These are phyloP conservation scores for Penicillium verrucosum DNA, from an alignment of 2,329 filamentous ascomycete genomes.

Conservation along the genomic window DNA sequence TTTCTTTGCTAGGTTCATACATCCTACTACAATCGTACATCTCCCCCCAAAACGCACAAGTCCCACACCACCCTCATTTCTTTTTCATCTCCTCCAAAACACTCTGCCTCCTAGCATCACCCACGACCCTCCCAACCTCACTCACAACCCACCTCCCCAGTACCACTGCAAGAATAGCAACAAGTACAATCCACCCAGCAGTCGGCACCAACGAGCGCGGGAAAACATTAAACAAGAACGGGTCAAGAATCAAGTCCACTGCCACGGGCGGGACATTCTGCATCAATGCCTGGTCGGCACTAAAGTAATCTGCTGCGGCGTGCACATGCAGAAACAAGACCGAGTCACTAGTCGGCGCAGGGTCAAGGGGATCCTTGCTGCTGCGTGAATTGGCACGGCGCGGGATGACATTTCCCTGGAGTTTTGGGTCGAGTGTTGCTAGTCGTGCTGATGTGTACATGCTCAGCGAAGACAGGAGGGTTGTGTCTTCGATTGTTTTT, in stretches of 20 bases:
- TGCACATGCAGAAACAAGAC: conserved; percentile 69
- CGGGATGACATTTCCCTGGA: conserved; percentile 16
- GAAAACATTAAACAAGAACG: conserved; percentile 74
- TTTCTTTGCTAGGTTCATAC: neutral
- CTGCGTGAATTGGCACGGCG: neutral
- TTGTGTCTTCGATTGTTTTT: conserved; percentile 59
- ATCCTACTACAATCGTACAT: neutral
- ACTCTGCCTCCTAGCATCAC: conserved; percentile 16
- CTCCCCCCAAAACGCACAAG: neutral
- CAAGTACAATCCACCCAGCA: conserved; percentile 61
- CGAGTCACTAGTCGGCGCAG: conserved; percentile 42
- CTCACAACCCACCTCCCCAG: conserved; percentile 33
- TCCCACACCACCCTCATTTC: conserved; percentile 3
- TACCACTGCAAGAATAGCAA: conserved; percentile 56
- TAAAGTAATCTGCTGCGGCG: conserved; percentile 81
- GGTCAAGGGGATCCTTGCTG: conserved; percentile 7
- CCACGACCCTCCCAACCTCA: conserved; percentile 26
- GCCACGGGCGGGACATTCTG: conserved; percentile 66
- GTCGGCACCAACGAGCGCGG: conserved; percentile 75
- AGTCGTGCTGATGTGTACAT: conserved; percentile 57
- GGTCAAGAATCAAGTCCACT: conserved; percentile 81
- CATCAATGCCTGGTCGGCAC: conserved; percentile 73
- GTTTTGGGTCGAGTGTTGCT: conserved; percentile 18
- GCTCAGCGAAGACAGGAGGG: conserved; percentile 63
- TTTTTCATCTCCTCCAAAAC: conserved; percentile 21